Base-by-base conservation (phyloP, 345 rosid species). In the Hevea brasiliensis region DNA sequence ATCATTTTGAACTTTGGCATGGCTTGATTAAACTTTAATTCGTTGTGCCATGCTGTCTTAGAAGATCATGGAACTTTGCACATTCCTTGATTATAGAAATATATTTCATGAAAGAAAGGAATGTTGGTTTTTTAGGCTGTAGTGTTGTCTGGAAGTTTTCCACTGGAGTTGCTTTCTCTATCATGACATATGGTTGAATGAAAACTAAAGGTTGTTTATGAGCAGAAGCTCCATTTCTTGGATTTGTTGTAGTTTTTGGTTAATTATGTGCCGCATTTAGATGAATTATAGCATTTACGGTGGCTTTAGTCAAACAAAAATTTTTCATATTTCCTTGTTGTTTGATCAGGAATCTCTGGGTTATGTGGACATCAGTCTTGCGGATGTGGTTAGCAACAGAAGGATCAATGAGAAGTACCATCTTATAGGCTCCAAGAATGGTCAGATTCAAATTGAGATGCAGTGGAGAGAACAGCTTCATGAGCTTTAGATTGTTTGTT, bases 361-460 rank as follows among this genome's bases (percentile, higher is more conserved):
- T 45, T 94, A 88, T 48, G 78, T 89, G 50, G 90, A 86, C 69
- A 85, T 94, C 72, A 81, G 65, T 73, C 93, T 92, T 64, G 77
- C 86, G 7, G 98, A 95, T 77, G 98, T 89, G 20, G 88, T 94
- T 58, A 86, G 66, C 89, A 94, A 94, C 91, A 88, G 82, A 71
- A 80, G 98, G 72, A 89, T 87, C 84, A 92, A 92, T 47, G 94
- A 91, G 88, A 89, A 83, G 85, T 89, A 85, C 81, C 94, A 92
- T 75, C 95, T 94, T 35, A 94, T 94, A 68, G 98, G 90, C 87
- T 94, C 99, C 0, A 95, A 82, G 84, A 92, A 92, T 29, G 97
- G 99, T 12, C 72, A 74, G 82, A 83, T 95, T 80, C 98, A 88
- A 79, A 72, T 95, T 40, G 99, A 95, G 85, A 68, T 92, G 81